phyloP scores from a whole-genome alignment of 306 rosid species.

The Sphenostylis stenocarpa region DNA sequence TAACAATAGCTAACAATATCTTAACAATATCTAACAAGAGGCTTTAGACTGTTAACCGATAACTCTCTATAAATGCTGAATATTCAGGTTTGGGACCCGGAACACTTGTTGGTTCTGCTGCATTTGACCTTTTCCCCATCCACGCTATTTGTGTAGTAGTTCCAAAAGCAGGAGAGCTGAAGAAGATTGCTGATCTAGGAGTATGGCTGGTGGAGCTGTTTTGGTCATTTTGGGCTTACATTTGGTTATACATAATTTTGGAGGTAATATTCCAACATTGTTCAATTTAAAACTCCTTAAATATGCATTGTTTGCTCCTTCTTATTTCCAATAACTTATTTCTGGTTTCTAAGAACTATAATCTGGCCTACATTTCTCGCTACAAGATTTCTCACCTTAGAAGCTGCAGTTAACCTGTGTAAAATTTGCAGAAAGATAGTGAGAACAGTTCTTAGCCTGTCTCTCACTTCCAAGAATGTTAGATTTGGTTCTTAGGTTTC shows the following conservation, averaged over 20 bases:
- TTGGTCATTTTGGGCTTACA: constrained; percentile 99
- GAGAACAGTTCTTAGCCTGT: constrained; percentile 15
- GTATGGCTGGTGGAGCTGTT: constrained; percentile 95
- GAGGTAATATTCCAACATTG: constrained; percentile 56
- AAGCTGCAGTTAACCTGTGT: constrained; percentile 13
- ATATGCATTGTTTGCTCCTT: constrained; percentile 11
- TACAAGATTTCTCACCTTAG: constrained; percentile 1
- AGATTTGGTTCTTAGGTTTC: constrained; percentile 17
- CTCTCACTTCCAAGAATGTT: constrained; percentile 27
- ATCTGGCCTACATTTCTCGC: constrained; percentile 16
- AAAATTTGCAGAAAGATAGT: background rate
- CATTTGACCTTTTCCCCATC: constrained; percentile 95
- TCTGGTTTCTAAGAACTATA: constrained; percentile 2
- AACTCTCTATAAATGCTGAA: constrained; percentile 20
- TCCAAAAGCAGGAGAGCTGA: constrained; percentile 86
- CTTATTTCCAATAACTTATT: background rate
- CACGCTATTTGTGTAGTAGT: constrained; percentile 90
- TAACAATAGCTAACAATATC: too few relatives aligned
- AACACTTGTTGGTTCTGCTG: constrained; percentile 97
- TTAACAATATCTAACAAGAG: too few relatives aligned
- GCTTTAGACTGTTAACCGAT: constrained; percentile 18
- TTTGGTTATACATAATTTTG: constrained; percentile 91
- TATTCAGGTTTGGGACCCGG: constrained; percentile 95
- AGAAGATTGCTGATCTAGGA: constrained; percentile 90
- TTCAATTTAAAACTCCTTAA: background rate